Percentiles rank a stretch among this genome's conserved stretches.
Evolutionary conservation across 768 basidiomycete genomes (phyloP).

Genomic region (Strobilomyces echinocephalus): DNA sequence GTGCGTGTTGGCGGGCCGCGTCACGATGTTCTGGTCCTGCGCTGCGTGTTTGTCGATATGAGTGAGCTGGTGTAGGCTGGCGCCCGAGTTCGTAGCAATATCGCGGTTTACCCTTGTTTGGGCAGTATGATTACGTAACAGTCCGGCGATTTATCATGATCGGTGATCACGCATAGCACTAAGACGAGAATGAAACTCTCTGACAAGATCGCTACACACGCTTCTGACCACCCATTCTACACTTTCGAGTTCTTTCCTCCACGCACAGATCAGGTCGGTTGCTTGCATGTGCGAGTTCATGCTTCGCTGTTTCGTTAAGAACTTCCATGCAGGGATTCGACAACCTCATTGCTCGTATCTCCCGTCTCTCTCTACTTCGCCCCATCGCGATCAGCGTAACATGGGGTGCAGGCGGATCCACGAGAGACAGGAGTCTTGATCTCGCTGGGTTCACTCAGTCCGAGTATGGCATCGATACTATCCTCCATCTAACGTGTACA

Average conservation of each 20-base stretch:
- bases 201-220: slow-evolving; percentile 54
- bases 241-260: slow-evolving; percentile 98
- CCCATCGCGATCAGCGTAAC: slow-evolving; percentile 89
- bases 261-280: slow-evolving; percentile 74
- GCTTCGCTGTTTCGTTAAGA: slow-evolving; percentile 1
- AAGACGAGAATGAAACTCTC: slow-evolving; percentile 59
- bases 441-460: slow-evolving; percentile 74
- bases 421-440: slow-evolving; percentile 82
- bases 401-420: slow-evolving; percentile 96
- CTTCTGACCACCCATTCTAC: slow-evolving; percentile 63
- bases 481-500: slow-evolving; percentile 95
- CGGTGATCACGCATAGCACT: no score
- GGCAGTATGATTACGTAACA: slow-evolving; percentile 6
- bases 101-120: slow-evolving; percentile 27
- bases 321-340: slow-evolving; percentile 65
- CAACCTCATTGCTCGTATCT: slow-evolving; percentile 85
- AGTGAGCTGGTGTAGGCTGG: not conserved
- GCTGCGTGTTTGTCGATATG: slow-evolving; percentile 5
- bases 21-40: not conserved
- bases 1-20: not conserved
- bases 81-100: not conserved
- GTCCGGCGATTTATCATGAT: not conserved
- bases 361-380: slow-evolving; percentile 67
- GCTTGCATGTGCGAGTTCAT: not conserved
- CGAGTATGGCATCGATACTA: slow-evolving; percentile 75